Base-by-base conservation (phyloP, 345 rosid species). In the Diplotaxis tenuifolia region DNA sequence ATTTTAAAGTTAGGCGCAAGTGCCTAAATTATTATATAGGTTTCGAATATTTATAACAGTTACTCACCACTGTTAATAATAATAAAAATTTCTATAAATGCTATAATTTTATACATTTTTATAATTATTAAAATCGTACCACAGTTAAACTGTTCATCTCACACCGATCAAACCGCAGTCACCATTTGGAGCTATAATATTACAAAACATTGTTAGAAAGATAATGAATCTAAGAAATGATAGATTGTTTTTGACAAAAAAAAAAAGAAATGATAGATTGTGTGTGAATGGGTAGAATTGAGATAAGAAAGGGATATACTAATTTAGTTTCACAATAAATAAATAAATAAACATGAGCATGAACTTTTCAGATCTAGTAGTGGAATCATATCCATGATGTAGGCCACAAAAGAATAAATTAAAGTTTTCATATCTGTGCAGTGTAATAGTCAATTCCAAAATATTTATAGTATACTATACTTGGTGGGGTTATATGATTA, bases 311-410 rank as follows among this genome's bases (percentile, higher is more conserved):
- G 34, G 57, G 66, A 64, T 67, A 65, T 65, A 42, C n/a, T 70
- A 53, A 56, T 57, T 70, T 70, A 65, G 55, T 58, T 65, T 65
- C 27, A 49, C 34, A 58, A 54, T 55, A 20, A 10, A 60, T 62
- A 62, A 58, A 68, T 70, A 65, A 65, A 77, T 40, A 59, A 77
- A 71, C 61, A 77, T 71, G 76, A 56, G 71, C 71, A 76, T 76
- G 71, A 67, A 76, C 80, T 76, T 76, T 76, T 70, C 32, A 70
- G 75, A 77, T 77, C 76, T 71, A 65, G 57, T 65, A 77, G 61
- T 76, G 68, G 67, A 71, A 77, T 71, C 76, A 71, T 71, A 71
- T 77, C 80, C 64, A 77, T 59, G 75, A 50, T 50, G 80, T 77
- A 77, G 80, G 80, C 80, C 76, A 77, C 38, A 65, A 27, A 57